Base-by-base conservation (phyloP, 495 filamentous ascomycete species). In the Penicillium arizonense region DNA sequence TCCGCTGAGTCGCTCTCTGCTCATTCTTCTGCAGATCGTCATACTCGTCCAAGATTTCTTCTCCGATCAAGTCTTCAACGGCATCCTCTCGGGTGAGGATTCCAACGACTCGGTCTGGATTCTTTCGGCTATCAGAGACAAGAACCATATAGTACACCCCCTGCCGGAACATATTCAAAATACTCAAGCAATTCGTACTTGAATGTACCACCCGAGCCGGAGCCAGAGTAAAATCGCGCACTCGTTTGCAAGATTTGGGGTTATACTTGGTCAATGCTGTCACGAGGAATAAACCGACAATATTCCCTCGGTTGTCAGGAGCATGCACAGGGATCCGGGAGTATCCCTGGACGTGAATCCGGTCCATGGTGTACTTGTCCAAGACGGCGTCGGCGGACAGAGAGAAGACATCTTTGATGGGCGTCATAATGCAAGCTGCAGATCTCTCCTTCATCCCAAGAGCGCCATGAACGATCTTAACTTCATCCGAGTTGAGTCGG, bases 121-220 rank as follows among this genome's bases (percentile, higher is more conserved):
- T 85, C 4, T 91, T 90, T 1, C 92, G 92, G 47, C 76, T 93
- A 8, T 30, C 28, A 30, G 28, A 30, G 6, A 96, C 90, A 10
- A 97, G 77, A 9, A 96, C 89, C 91, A 97, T 96, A 68, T 96
- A 90, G 11, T 89, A 92, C 66, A 96, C 96, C 47, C 91, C 91
- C 71, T 97, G 91, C 64, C 96, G 92, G 73, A 97, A 97, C 70
- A 95, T 96, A 71, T 97, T 97, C 65, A 97, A 84, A 57, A 96
- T 96, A 65, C 96, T 93, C 39, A 97, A 73, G 62, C 91, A 96
- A 64, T 88, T 95, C 0, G 92, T 96, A 55, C 94, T 88, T 1
- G 92, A 86, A 9, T 87, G 80, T 2, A 93, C 96, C 67, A 96
- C 91, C 3, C 92, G 93, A 2, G 96, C 77, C 0, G 92, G 95